These are phyloP conservation scores for Phtheirospermum japonicum DNA, from an alignment of 257 asterid genomes.

Conservation along the genomic window DNA sequence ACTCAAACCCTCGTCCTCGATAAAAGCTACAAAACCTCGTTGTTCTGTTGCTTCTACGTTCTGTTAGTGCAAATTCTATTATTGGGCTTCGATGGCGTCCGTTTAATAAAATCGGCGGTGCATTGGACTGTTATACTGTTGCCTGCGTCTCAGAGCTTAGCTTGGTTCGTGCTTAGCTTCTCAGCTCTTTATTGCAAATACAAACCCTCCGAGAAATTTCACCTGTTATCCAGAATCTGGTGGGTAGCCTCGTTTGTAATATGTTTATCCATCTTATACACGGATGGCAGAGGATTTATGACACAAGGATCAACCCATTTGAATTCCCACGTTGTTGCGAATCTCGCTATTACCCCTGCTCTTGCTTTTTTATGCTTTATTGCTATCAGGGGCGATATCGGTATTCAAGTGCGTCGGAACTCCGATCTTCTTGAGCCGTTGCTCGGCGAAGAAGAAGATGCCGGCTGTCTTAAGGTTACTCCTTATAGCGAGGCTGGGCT, in stretches of 20 bases:
- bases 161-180: constrained; percentile 80
- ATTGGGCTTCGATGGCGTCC: constrained; percentile 58
- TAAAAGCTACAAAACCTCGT: constrained; percentile 53
- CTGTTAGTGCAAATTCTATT: constrained; percentile 57
- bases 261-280: constrained; percentile 54
- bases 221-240: constrained; percentile 69
- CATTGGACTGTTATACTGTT: constrained; percentile 52
- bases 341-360: constrained; percentile 59
- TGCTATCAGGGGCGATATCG: constrained; percentile 67
- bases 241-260: constrained; percentile 67
- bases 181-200: constrained; percentile 53
- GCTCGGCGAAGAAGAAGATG: constrained; percentile 64
- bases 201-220: constrained; percentile 51
- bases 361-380: constrained; percentile 67
- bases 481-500: constrained; percentile 87
- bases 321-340: constrained; percentile 67
- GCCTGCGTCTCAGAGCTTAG: constrained; percentile 60
- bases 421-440: constrained; percentile 62
- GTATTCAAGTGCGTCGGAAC: constrained; percentile 55
- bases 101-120: constrained; percentile 41
- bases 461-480: constrained; percentile 86
- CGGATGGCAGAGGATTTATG: constrained; percentile 56
- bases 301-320: constrained; percentile 54
- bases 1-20: constrained; percentile 49
- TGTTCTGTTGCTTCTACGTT: constrained; percentile 66